Base-by-base conservation (phyloP, 805 yeast genomes). In the Pichia pseudocactophila region DNA sequence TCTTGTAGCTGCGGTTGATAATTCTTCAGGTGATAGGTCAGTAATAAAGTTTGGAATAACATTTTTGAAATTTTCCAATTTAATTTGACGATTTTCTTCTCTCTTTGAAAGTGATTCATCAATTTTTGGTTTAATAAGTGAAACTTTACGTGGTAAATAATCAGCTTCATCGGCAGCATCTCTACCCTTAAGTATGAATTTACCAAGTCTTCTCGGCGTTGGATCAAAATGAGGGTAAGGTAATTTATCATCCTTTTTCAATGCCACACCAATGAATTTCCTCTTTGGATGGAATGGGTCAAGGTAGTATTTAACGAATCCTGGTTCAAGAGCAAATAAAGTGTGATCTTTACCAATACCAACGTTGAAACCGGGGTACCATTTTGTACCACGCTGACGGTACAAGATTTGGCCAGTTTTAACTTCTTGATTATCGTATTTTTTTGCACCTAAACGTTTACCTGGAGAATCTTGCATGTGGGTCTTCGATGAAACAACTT, bases 251-350 rank as follows among this genome's bases (percentile, higher is more conserved):
- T 79, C 82, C 45, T 72, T 71, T 31, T 65, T 66, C 40, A 92
- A 70, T 0, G 95, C 88, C 31, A 92, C 79, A 32, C 98, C 98
- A 49, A 88, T 83, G 57, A 85, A 86, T 58, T 80, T 82, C 58
- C 97, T 78, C 59, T 78, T 76, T 34, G 97, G 97, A 58, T 92
- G 97, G 71, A 92, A 92, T 5, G 98, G 97, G 67, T 92, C 96
- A 47, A 81, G 66, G 63, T 92, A 92, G 64, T 76, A 92, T 49
- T 94, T 76, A 26, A 90, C 97, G 60, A 69, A 87, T 20, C 98
- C 98, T 3, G 96, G 96, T 58, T 92, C 97, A 30, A 70, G 55
- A 3, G 98, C 96, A 61, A 71, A 87, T 27, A 92, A 74, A 2
- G 98, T 90, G 62, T 89, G 97, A 61, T 92, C 97, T 55, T 78